phyloP scores from a whole-genome alignment of 257 asterid species.

The Nicotiana noctiflora region DNA sequence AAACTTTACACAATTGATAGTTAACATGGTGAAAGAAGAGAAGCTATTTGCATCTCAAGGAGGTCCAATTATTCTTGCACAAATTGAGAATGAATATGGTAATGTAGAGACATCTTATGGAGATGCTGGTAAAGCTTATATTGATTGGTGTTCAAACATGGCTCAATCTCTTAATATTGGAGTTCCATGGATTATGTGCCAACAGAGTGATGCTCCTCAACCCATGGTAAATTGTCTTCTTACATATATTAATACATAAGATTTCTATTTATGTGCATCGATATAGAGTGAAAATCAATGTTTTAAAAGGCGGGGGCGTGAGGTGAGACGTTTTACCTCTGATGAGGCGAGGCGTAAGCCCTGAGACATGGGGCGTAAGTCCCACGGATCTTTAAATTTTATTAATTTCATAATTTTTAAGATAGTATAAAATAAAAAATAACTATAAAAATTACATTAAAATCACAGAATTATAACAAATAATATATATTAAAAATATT shows the following conservation, averaged over 20 bases:
- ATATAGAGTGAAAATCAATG: too few species aligned
- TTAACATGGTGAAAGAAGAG: conserved; percentile 53
- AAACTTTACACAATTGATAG: conserved; percentile 50
- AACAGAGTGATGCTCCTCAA: conserved; percentile 54
- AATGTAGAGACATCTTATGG: conserved; percentile 43
- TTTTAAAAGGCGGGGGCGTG: too few species aligned
- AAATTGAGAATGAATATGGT: conserved; percentile 83
- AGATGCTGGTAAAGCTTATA: conserved; percentile 46
- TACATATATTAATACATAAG: background rate
- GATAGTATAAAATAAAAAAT: too few species aligned
- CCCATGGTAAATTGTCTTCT: conserved; percentile 32
- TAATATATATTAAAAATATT: too few species aligned
- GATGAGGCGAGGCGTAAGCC: too few species aligned
- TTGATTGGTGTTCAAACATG: conserved; percentile 56
- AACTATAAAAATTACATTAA: too few species aligned
- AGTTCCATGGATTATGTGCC: conserved; percentile 88
- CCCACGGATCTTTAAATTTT: too few species aligned
- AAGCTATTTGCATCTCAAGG: conserved; percentile 65
- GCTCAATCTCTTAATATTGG: conserved; percentile 51
- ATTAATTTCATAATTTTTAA: too few species aligned
- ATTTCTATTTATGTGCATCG: background rate
- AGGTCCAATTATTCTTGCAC: conserved; percentile 20
- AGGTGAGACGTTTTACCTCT: too few species aligned
- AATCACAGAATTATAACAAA: too few species aligned
- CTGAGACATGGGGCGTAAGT: too few species aligned